Conservation (phyloP, 2,329 filamentous ascomycete genomes). For the Colletotrichum sp. region DNA sequence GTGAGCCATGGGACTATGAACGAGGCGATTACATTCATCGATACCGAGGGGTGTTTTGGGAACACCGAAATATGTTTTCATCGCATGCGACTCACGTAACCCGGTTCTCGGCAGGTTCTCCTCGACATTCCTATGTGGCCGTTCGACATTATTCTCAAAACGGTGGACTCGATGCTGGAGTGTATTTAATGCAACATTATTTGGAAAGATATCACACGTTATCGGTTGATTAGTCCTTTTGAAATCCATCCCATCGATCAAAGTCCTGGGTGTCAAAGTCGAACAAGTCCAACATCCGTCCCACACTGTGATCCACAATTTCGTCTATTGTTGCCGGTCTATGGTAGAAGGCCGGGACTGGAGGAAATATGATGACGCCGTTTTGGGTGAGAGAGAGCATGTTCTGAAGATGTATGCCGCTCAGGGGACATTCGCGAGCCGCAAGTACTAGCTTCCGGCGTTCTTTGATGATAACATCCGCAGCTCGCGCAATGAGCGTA, state of each 20-base stretch:
- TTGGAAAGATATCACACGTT: neutral
- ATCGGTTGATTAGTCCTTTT: neutral
- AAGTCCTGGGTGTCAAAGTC: slow-evolving; percentile 45
- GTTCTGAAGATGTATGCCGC: slow-evolving; percentile 50
- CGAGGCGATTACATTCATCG: neutral
- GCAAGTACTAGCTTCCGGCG: slow-evolving; percentile 42
- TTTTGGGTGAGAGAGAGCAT: slow-evolving; percentile 44
- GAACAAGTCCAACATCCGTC: slow-evolving; percentile 50
- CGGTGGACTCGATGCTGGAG: neutral
- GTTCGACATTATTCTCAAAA: neutral
- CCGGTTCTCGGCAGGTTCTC: neutral
- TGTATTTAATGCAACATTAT: neutral
- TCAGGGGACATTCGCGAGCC: slow-evolving; percentile 49
- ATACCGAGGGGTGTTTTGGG: neutral
- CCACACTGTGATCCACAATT: slow-evolving; percentile 48
- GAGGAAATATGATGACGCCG: slow-evolving; percentile 48
- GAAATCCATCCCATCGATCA: slow-evolving; percentile 39
- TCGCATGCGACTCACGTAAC: neutral
- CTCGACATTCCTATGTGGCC: neutral
- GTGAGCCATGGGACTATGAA: neutral
- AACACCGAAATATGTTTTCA: neutral
- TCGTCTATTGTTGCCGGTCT: slow-evolving; percentile 42
- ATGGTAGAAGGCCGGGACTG: slow-evolving; percentile 50
- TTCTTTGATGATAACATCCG: slow-evolving; percentile 53
- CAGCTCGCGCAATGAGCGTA: slow-evolving; percentile 49